Evolutionary conservation across 2,329 filamentous ascomycete species (phyloP).

Genomic region (Penicillium sp.): DNA sequence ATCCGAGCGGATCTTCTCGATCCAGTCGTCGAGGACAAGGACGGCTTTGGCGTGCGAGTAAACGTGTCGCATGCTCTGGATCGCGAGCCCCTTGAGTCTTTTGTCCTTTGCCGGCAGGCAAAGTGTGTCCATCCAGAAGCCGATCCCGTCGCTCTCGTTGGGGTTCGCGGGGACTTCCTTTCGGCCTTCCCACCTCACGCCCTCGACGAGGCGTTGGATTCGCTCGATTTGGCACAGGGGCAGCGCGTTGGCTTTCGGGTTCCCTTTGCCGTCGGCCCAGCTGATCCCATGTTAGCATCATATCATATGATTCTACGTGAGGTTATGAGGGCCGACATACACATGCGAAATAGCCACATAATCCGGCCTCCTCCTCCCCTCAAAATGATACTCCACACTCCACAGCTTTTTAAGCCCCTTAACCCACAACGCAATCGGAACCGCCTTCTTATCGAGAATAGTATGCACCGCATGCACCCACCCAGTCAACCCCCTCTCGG

Average conservation of each 20-base stretch:
- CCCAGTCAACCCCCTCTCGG: constrained; percentile 17
- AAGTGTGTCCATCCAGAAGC: constrained; percentile 31
- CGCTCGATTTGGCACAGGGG: constrained; percentile 24
- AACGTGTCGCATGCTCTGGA: constrained; percentile 22
- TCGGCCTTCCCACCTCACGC: constrained; percentile 19
- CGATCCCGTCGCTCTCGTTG: constrained; percentile 10
- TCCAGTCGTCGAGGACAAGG: constrained; percentile 25
- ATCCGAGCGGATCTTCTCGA: constrained; percentile 17
- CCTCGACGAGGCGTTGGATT: constrained; percentile 21
- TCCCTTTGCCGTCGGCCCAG: constrained; percentile 26
- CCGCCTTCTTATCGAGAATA: constrained; percentile 18
- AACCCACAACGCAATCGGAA: constrained; percentile 23
- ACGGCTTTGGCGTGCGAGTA: constrained; percentile 21
- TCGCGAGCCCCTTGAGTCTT: constrained; percentile 9
- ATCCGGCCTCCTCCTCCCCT: constrained; percentile 4
- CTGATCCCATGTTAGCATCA: too few species aligned
- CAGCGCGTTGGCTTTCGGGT: constrained; percentile 21
- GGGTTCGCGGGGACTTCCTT: constrained; percentile 7
- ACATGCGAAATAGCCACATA: constrained; percentile 30
- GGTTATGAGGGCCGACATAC: constrained; percentile 3
- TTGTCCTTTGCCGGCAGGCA: constrained; percentile 23
- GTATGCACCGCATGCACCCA: constrained; percentile 19
- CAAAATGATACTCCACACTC: constrained; percentile 20
- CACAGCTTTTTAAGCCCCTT: constrained; percentile 16
- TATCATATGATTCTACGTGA: too few species aligned